A percentile compares a stretch with the other conserved stretches of the same genome.
These are phyloP conservation scores for Dichotomocladium elegans DNA, from an alignment of 371 early-diverging fungal genomes.

Conservation along the genomic window DNA sequence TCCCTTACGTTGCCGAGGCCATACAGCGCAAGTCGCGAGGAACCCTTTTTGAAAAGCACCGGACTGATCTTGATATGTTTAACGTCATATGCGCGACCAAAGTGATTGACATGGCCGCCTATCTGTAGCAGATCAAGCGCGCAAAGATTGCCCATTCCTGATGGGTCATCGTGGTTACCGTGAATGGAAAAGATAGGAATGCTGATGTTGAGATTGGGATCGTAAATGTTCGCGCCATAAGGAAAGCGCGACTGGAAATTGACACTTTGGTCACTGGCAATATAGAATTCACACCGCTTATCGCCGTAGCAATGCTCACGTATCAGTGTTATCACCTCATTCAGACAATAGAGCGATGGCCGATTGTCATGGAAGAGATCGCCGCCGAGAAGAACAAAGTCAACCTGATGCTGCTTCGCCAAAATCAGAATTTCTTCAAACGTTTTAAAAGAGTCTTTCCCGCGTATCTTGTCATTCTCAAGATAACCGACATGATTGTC, in stretches of 20 bases:
- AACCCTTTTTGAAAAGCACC: slow-evolving; percentile 81
- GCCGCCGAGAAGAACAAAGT: slow-evolving; percentile 96
- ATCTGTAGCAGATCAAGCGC: slow-evolving; percentile 86
- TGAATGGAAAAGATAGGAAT: slow-evolving; percentile 97
- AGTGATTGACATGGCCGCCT: slow-evolving; percentile 92
- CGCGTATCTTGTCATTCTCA: slow-evolving; percentile 92
- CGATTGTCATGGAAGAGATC: slow-evolving; percentile 98
- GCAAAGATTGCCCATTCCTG: slow-evolving; percentile 79
- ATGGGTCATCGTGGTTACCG: slow-evolving; percentile 99
- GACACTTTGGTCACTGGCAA: slow-evolving; percentile 70
- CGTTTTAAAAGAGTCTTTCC: slow-evolving; percentile 87
- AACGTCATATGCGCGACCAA: slow-evolving; percentile 78
- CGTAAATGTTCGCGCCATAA: slow-evolving; percentile 77
- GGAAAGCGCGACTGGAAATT: slow-evolving; percentile 67
- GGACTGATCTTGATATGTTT: slow-evolving; percentile 81
- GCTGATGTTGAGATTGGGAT: slow-evolving; percentile 84
- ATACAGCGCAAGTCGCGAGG: slow-evolving; percentile 80
- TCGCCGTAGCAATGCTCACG: slow-evolving; percentile 85
- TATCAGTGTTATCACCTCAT: slow-evolving; percentile 75
- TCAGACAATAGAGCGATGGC: slow-evolving; percentile 85
- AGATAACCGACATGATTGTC: slow-evolving; percentile 98
- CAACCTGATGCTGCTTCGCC: slow-evolving; percentile 76
- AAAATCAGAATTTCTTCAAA: slow-evolving; percentile 94
- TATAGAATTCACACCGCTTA: slow-evolving; percentile 65
- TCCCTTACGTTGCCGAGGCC: slow-evolving; percentile 97